Base-by-base conservation (phyloP, 768 basidiomycete species). In the Daedalea quercina region DNA sequence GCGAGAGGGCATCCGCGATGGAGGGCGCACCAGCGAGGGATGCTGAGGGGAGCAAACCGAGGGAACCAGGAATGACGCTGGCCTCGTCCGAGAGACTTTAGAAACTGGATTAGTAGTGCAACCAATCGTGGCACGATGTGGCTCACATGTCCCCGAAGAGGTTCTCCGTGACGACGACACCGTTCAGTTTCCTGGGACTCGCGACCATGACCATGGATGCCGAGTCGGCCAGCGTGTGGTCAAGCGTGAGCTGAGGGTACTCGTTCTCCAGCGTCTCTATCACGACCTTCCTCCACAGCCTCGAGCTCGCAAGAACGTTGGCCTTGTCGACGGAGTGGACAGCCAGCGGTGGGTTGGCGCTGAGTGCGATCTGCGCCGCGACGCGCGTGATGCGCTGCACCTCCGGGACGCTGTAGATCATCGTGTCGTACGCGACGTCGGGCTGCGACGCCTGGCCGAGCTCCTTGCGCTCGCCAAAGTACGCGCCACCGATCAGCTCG, bases 251-350 rank as follows among this genome's bases (percentile, higher is more conserved):
- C 63, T 92, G 84, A 6, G 95, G 94, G 70, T 88, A 97, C 68
- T 99, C 96, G 28, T 79, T 79, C 46, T 78, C 70, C 60, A 96
- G 69, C 1, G 88, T 84, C 64, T 96, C 91, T 1, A 81, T 87
- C 50, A 96, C 95, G 20, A 91, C 88, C 68, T 85, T 93, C 53
- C 96, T 75, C 96, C 96, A 99, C 40, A 99, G 74, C 46, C 96
- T 76, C 33, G 92, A 95, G 64, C 83, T 90, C 22, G 96, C 96
- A 51, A 99, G 82, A 20, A 99, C 96, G 70, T 99, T 99, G 50
- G 96, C 96, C 72, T 99, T 99, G 77, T 99, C 96, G 68, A 99
- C 77, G 0, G 93, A 95, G 70, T 92, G 90, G 54, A 99, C 85
- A 20, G 82, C 77, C 44, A 95, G 77, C 19, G 94, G 93, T 3